These are phyloP conservation scores for Debaryomyces sp. DNA, from an alignment of 1,139 yeast species.

Conservation along the genomic window DNA sequence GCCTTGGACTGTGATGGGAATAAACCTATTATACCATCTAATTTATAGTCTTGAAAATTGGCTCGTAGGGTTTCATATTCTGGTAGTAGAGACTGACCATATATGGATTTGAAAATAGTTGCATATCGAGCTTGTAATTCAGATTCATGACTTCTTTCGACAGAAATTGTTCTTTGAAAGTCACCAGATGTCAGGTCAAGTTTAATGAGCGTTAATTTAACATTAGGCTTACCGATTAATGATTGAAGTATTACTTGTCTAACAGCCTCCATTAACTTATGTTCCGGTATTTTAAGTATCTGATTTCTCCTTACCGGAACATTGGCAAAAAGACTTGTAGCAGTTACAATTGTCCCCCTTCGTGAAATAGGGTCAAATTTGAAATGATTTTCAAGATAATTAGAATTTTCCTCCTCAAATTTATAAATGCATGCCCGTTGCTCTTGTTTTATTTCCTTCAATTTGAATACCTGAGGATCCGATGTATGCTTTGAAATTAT, in stretches of 20 bases:
- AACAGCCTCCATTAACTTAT: conserved; percentile 30
- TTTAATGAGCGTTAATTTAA: conserved; percentile 23
- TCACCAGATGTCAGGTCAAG: conserved; percentile 9
- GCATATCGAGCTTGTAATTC: conserved; percentile 5
- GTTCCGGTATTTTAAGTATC: conserved; percentile 22
- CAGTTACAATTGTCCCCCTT: conserved; percentile 56
- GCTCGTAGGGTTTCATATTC: conserved; percentile 23
- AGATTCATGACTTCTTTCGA: not conserved
- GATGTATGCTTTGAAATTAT: conserved; percentile 34
- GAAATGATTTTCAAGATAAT: not conserved
- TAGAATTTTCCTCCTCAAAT: not conserved
- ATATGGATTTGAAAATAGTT: conserved; percentile 17
- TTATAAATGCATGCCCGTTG: not conserved
- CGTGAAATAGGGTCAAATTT: not conserved
- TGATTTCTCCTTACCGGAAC: conserved; percentile 59
- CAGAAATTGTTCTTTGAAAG: conserved; percentile 8
- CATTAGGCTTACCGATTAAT: conserved; percentile 27
- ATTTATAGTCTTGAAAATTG: conserved; percentile 21
- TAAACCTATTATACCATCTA: conserved; percentile 35
- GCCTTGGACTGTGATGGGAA: conserved; percentile 31
- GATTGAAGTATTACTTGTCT: conserved; percentile 37
- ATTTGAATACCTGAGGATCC: not conserved
- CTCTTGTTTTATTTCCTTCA: not conserved
- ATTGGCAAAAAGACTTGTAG: conserved; percentile 51
- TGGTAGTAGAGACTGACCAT: conserved; percentile 19